Evolutionary conservation across 2,329 filamentous ascomycete genomes (phyloP).

Genomic region (Fusarium equiseti): DNA sequence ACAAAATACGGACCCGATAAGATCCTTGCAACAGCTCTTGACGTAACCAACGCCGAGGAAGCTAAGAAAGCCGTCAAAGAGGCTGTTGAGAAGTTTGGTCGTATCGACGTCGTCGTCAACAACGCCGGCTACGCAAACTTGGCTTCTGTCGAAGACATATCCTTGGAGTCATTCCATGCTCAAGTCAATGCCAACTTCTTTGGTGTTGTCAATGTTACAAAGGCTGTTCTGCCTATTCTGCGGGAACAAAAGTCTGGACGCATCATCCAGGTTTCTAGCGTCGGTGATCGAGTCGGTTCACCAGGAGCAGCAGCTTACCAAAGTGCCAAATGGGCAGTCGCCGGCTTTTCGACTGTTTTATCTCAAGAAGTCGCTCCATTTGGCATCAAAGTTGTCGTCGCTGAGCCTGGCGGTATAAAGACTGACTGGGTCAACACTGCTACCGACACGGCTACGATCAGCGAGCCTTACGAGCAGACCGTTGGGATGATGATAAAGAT

Average conservation of each 20-base stretch:
- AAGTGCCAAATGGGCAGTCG: constrained; percentile 56
- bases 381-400: constrained; percentile 55
- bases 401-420: constrained; percentile 57
- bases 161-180: constrained; percentile 60
- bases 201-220: constrained; percentile 66
- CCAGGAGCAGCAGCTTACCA: constrained; percentile 55
- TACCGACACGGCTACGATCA: constrained; percentile 45
- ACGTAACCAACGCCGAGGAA: constrained; percentile 60
- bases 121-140: constrained; percentile 70
- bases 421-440: constrained; percentile 55
- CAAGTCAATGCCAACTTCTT: constrained; percentile 73
- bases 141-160: constrained; percentile 65
- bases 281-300: constrained; percentile 53
- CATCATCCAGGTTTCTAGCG: constrained; percentile 57
- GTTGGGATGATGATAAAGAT: constrained; percentile 49
- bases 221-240: constrained; percentile 53
- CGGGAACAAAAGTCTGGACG: constrained; percentile 48
- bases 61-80: constrained; percentile 55
- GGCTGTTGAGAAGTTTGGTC: constrained; percentile 61
- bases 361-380: constrained; percentile 52
- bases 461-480: constrained; percentile 52
- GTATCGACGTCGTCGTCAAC: constrained; percentile 71
- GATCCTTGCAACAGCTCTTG: constrained; percentile 62
- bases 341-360: constrained; percentile 54
- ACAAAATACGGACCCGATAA: constrained; percentile 57